Evolutionary conservation across 2,329 filamentous ascomycete species (phyloP).

Genomic region (Cercospora sojina): DNA sequence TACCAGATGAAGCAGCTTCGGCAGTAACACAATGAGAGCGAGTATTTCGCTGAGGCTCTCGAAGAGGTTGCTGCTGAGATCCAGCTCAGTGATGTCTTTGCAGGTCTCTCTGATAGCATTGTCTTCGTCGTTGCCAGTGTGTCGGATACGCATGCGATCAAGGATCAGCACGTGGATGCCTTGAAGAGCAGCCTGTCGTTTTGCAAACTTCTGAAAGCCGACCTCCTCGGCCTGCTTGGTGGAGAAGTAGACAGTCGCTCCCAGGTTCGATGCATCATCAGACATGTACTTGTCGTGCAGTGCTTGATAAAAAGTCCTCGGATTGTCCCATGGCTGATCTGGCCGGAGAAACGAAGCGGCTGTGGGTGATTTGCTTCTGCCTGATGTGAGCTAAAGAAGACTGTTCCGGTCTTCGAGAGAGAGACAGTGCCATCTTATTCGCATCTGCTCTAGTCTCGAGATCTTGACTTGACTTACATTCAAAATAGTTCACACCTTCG

Average conservation of each 20-base stretch:
- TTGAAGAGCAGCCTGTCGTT: slow-evolving; percentile 72
- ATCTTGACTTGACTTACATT: slow-evolving; percentile 57
- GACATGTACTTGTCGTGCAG: slow-evolving; percentile 78
- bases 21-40: slow-evolving; percentile 68
- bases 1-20: slow-evolving; percentile 52
- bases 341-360: slow-evolving; percentile 86
- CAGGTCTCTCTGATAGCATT: slow-evolving; percentile 57
- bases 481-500: slow-evolving; percentile 76
- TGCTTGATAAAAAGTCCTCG: slow-evolving; percentile 74
- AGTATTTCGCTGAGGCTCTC: slow-evolving; percentile 65
- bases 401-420: not conserved
- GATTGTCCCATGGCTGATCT: slow-evolving; percentile 64
- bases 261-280: slow-evolving; percentile 37
- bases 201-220: slow-evolving; percentile 88
- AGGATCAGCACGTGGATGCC: slow-evolving; percentile 80
- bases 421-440: not conserved
- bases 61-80: slow-evolving; percentile 82
- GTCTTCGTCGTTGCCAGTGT: slow-evolving; percentile 18
- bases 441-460: not conserved
- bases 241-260: slow-evolving; percentile 66
- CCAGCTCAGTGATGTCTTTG: slow-evolving; percentile 67
- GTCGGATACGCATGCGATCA: slow-evolving; percentile 67
- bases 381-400: slow-evolving; percentile 42
- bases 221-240: slow-evolving; percentile 88
- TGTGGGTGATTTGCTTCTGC: slow-evolving; percentile 63